Evolutionary conservation across 1,284 basidiomycete species (phyloP).

Genomic region (Microbotryum violaceum): DNA sequence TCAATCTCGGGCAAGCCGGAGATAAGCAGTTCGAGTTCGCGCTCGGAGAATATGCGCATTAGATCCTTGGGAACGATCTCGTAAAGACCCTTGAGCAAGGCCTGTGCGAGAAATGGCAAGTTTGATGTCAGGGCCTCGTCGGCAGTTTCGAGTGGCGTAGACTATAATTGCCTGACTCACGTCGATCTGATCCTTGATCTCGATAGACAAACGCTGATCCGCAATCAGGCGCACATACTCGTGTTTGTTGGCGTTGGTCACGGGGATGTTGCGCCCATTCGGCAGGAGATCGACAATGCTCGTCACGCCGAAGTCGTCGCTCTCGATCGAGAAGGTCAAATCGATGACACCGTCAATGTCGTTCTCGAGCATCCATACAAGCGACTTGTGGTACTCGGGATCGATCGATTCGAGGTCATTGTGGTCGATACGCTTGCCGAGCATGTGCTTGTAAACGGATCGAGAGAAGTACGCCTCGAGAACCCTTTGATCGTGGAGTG

Average conservation of each 20-base stretch:
- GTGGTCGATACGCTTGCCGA: conserved; percentile 86
- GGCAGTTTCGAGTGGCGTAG: background rate
- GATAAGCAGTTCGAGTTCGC: conserved; percentile 72
- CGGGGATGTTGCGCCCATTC: conserved; percentile 67
- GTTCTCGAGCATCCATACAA: conserved; percentile 86
- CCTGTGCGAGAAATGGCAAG: conserved; percentile 47
- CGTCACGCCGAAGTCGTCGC: conserved; percentile 86
- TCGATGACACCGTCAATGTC: conserved; percentile 64
- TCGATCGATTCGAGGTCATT: conserved; percentile 93
- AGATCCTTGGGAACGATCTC: conserved; percentile 87
- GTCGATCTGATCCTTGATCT: conserved; percentile 86
- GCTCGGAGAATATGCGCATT: conserved; percentile 78
- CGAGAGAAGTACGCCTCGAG: conserved; percentile 97
- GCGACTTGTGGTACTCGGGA: conserved; percentile 88
- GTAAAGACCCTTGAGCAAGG: conserved; percentile 84
- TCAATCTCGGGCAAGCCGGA: conserved; percentile 85
- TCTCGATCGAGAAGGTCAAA: conserved; percentile 80
- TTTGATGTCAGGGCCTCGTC: background rate
- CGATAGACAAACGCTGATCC: conserved; percentile 84
- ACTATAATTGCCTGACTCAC: conserved; percentile 3
- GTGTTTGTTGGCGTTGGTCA: conserved; percentile 90
- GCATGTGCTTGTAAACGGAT: conserved; percentile 84
- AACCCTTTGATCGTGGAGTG: conserved; percentile 87
- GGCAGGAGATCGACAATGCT: conserved; percentile 79
- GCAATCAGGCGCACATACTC: conserved; percentile 92